A percentile compares a stretch with the other conserved stretches of the same genome.
phyloP scores from a whole-genome alignment of 2,329 filamentous ascomycete species.

The Monosporascus sp. region DNA sequence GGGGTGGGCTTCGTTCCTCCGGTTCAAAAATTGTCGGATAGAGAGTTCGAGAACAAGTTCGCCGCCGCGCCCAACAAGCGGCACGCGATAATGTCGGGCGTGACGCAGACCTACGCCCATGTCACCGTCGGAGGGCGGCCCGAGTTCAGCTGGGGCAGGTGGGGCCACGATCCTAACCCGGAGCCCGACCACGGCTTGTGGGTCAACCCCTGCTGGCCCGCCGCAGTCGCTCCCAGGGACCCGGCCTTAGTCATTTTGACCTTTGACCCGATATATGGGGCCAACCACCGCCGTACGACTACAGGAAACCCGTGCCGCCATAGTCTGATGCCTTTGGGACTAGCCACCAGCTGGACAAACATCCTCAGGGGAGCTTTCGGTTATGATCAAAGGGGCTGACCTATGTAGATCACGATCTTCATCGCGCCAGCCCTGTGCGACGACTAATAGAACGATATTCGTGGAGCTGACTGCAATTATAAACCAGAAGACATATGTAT shows the following conservation, averaged over 20 bases:
- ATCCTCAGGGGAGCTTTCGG: too few relatives aligned
- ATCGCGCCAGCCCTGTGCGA: too few relatives aligned
- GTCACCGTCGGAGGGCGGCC: conserved; percentile 4
- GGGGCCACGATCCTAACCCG: not conserved
- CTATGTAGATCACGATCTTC: too few relatives aligned
- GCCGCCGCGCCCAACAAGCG: not conserved
- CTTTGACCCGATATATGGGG: conserved; percentile 14
- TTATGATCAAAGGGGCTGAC: too few relatives aligned
- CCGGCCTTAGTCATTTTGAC: conserved; percentile 16
- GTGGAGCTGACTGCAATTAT: too few relatives aligned
- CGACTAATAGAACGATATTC: too few relatives aligned
- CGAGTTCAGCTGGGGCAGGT: conserved; percentile 5
- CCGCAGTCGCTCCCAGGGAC: conserved; percentile 8
- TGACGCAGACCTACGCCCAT: not conserved
- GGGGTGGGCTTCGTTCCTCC: conserved; percentile 3
- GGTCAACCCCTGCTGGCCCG: conserved; percentile 19
- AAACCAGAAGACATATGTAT: too few relatives aligned
- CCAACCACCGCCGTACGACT: conserved; percentile 5
- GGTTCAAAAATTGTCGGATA: conserved; percentile 1
- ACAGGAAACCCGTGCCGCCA: not conserved
- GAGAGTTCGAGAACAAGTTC: conserved; percentile 1
- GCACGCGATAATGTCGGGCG: not conserved
- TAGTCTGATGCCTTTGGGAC: too few relatives aligned
- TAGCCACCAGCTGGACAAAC: too few relatives aligned
- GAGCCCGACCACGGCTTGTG: conserved; percentile 11